phyloP scores from a whole-genome alignment of 108 stramenopile genomes.

The Parmales sp. region DNA sequence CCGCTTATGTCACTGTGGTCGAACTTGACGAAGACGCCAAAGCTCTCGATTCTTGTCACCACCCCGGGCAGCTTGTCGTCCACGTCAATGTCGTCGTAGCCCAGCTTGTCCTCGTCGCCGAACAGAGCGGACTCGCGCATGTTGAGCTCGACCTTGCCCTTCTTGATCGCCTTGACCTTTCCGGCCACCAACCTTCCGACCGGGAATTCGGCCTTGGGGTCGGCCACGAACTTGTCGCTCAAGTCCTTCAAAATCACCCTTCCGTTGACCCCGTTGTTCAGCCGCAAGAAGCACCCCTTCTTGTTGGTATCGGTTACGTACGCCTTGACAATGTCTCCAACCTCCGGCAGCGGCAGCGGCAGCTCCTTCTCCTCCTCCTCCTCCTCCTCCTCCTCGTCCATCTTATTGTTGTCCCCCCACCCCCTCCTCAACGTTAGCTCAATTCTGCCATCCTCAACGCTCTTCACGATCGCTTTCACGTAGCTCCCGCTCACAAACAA shows the following conservation, averaged over 20 bases:
- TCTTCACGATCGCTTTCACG: background rate
- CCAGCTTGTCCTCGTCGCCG: conserved; percentile 26
- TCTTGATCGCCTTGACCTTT: conserved; percentile 53
- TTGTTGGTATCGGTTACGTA: conserved; percentile 75
- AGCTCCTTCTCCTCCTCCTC: conserved; percentile 59
- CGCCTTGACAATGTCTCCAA: conserved; percentile 59
- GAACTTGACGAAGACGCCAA: conserved; percentile 84
- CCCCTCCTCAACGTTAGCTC: background rate
- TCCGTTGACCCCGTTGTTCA: conserved; percentile 62
- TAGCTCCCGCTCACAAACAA: no score
- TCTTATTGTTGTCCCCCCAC: no score
- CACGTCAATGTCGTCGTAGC: conserved; percentile 57
- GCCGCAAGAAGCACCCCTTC: conserved; percentile 83
- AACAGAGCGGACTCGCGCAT: conserved; percentile 66
- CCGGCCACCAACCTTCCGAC: conserved; percentile 79
- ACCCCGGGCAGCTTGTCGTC: conserved; percentile 72
- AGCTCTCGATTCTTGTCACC: conserved; percentile 68
- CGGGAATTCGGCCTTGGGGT: conserved; percentile 68
- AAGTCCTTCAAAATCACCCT: conserved; percentile 80
- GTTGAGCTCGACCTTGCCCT: conserved; percentile 50
- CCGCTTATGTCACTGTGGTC: conserved; percentile 76
- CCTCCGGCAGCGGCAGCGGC: conserved; percentile 25
- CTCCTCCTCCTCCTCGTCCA: no score
- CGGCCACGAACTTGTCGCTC: conserved; percentile 66
- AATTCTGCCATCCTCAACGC: background rate